These are phyloP conservation scores for Wickerhamiella infanticola DNA, from an alignment of 1,139 yeast species.

Conservation along the genomic window DNA sequence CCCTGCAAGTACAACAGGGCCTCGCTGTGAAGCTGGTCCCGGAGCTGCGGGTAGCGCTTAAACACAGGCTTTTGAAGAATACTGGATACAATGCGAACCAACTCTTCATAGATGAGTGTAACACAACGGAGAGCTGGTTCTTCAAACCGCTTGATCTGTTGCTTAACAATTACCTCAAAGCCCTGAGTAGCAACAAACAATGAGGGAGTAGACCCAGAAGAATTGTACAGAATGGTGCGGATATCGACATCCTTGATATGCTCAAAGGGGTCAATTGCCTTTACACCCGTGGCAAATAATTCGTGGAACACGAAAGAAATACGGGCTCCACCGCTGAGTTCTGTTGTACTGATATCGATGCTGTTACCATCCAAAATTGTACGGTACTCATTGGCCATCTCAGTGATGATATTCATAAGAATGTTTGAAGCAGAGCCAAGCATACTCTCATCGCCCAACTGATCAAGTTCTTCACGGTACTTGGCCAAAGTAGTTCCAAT, in stretches of 20 bases:
- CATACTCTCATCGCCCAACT: conserved; percentile 57
- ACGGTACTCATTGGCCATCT: conserved; percentile 79
- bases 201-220: conserved; percentile 96
- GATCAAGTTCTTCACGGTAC: conserved; percentile 60
- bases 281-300: conserved; percentile 82
- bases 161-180: conserved; percentile 88
- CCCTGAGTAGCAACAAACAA: conserved; percentile 96
- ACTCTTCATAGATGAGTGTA: conserved; percentile 80
- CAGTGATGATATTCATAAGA: conserved; percentile 81
- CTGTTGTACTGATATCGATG: conserved; percentile 76
- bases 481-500: conserved; percentile 80
- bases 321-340: conserved; percentile 95
- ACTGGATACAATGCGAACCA: conserved; percentile 78
- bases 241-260: conserved; percentile 94
- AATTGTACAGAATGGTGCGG: conserved; percentile 87
- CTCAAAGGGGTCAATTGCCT: conserved; percentile 90
- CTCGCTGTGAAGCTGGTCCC: conserved; percentile 68
- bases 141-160: conserved; percentile 87
- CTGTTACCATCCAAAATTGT: conserved; percentile 91
- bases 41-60: conserved; percentile 76
- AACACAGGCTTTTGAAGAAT: conserved; percentile 69
- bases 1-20: conserved; percentile 72
- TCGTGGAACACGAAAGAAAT: conserved; percentile 95
- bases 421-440: conserved; percentile 81
- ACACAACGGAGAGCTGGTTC: conserved; percentile 88